A percentile compares a stretch with the other conserved stretches of the same genome.
phyloP scores from a whole-genome alignment of 768 basidiomycete species.

The Botryobasidium botryosum region DNA sequence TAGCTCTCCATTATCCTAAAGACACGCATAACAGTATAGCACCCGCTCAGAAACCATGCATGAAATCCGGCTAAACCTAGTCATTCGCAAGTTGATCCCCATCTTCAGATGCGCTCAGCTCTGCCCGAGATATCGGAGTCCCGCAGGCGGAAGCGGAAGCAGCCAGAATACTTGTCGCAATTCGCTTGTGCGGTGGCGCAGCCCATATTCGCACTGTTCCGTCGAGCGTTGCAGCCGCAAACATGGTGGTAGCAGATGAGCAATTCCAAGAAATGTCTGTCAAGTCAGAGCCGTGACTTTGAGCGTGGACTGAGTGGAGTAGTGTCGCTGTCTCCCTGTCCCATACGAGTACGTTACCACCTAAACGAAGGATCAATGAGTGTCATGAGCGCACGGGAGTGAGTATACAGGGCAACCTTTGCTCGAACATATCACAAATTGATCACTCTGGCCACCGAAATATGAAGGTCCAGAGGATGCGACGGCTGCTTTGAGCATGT shows the following conservation, averaged over 20 bases:
- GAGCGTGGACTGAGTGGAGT: conserved; percentile 51
- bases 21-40: too few relatives aligned
- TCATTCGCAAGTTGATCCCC: too few relatives aligned
- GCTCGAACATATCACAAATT: conserved; percentile 59
- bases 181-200: conserved; percentile 7
- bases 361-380: conserved; percentile 16
- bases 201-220: conserved; percentile 60
- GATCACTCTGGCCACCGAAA: conserved; percentile 65
- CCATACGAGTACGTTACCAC: conserved; percentile 75
- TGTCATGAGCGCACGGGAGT: neutral
- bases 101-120: too few relatives aligned
- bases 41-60: too few relatives aligned
- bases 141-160: too few relatives aligned
- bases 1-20: too few relatives aligned
- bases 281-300: conserved; percentile 41
- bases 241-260: conserved; percentile 31
- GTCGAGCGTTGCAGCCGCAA: conserved; percentile 64
- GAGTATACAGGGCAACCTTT: conserved; percentile 26
- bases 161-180: too few relatives aligned
- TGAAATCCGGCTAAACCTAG: too few relatives aligned
- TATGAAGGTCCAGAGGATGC: conserved; percentile 72
- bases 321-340: conserved; percentile 57
- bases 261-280: conserved; percentile 74
- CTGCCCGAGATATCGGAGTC: too few relatives aligned
- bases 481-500: conserved; percentile 46